Base-by-base conservation (phyloP, 768 basidiomycete genomes). In the Macrolepiota fuliginosa region DNA sequence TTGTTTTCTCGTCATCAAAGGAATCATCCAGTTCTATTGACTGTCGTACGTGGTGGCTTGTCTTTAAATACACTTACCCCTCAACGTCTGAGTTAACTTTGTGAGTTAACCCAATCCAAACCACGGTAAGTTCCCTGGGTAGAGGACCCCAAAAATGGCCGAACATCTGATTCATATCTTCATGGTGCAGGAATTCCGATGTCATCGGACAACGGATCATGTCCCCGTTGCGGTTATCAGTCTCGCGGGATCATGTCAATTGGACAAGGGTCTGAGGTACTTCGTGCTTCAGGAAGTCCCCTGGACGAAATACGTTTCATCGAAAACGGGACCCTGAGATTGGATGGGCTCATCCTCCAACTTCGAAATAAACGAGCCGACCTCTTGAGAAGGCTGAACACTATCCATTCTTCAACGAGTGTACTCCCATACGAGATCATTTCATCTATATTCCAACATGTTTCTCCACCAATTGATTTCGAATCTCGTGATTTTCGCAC, bases 371-470 rank as follows among this genome's bases (percentile, higher is more conserved):
- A 60, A n/a, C 51, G 42, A 45, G 50, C 50, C 15, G 37, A 7
- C 37, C 52, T 53, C 15, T 32, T 42, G 42, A 40, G 27, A 39
- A 37, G 49, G 13, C 25, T 59, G 24, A 52, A 59, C 25, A 24
- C 19, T 15, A 36, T 59, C 17, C 19, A 40, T 13, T 51, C 58
- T 12, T 39, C 24, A 12, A 59, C 50, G 1, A 51, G 32, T 4
- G 24, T 27, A 36, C 17, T 60, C 6, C 58, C 58, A 40, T 22
- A 42, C 25, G 51, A 60, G 37, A 53, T 60, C 27, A 42, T 60
- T 53, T 60, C 52, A 29, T 24, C 52, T 11, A 45, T 60, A 22
- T 60, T 54, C 36, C 52, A 35, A n/a, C 51, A 52, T 25, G 50
- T 40, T 19, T 27, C 36, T 24, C 39, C 58, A 19, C 51, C 19